Evolutionary conservation across 2,329 filamentous ascomycete species (phyloP).

Genomic region (Aspergillus sp.): DNA sequence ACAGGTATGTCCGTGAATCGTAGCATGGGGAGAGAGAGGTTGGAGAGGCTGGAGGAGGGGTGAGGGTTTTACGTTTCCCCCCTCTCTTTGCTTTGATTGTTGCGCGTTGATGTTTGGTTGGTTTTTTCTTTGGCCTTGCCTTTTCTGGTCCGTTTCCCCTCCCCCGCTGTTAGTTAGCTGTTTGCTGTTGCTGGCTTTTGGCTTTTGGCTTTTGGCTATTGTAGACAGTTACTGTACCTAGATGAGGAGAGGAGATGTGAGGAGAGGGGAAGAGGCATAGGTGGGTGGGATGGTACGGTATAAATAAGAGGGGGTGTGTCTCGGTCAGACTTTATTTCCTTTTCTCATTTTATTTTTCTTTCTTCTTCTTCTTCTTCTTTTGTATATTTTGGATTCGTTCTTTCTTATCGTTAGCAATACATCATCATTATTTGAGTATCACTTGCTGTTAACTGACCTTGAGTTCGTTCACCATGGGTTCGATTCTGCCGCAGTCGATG

Average conservation of each 20-base stretch:
- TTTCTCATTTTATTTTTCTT: conserved; percentile 1
- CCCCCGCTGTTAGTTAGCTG: too few species aligned
- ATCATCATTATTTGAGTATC: background rate
- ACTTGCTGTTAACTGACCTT: background rate
- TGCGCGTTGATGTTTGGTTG: too few species aligned
- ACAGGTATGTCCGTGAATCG: background rate
- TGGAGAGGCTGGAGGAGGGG: too few species aligned
- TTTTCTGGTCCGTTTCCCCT: too few species aligned
- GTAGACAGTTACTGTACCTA: too few species aligned
- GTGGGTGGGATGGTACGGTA: too few species aligned
- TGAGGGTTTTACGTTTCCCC: background rate
- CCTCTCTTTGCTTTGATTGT: background rate
- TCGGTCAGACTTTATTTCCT: background rate
- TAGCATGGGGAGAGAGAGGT: too few species aligned
- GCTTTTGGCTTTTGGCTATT: too few species aligned
- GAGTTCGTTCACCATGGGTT: conserved; percentile 29
- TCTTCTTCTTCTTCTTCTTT: conserved; percentile 2
- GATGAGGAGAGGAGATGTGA: too few species aligned
- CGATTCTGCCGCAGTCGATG: conserved; percentile 54
- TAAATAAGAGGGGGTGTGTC: background rate
- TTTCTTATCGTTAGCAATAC: background rate
- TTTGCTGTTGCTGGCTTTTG: too few species aligned
- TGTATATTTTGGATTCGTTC: background rate
- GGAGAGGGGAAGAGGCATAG: too few species aligned
- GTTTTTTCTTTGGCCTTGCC: too few species aligned